Evolutionary conservation across 1,139 yeast genomes (phyloP), one percentile per base, ranked within the genome.

Genomic region (Candida neerlandica): DNA sequence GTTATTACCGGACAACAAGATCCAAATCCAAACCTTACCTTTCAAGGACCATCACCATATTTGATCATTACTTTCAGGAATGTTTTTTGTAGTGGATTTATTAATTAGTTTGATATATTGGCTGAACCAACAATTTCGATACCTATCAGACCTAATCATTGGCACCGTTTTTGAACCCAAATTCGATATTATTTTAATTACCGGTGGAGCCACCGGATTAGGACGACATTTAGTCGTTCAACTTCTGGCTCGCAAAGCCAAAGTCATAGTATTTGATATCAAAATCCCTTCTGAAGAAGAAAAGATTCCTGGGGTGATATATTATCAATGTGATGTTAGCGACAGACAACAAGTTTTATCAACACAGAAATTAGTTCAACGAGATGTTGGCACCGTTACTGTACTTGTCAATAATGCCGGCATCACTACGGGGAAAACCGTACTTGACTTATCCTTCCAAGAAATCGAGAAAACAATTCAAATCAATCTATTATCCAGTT

Each of bases 381-480:
- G 50, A n/a, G 72, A 75, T 10, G 64, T 84, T 43, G 96, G 96
- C 0, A 58, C 63, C 0, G 85, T 86, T 1, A 80, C 90, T 0
- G 75, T 89, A 2, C 69, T 92, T 12, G 77, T 92, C 45, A 90
- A 90, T 65, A 91, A 92, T 63, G 97, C 97, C 0, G 98, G 89
- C 0, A 78, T 89, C 41, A 75, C 82, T 26, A 73, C 75, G 9
- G 91, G 90, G 0, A 80, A 81, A 51, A 61, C 82, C 0, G 62
- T 91, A 3, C 58, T 81, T 5, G 82, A 84, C 7, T 66, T 85
- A 47, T 62, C 77, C 3, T 77, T 75, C 50, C 79, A 74, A 0
- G 89, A 85, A 47, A 81, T 91, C 49, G 85, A 84, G 48, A 69
- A 67, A 35, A 78, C 84, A 1, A 69, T 92, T 42, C 75, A 78